A percentile compares a stretch with the other conserved stretches of the same genome.
These are phyloP conservation scores for Chaetomium strumarium DNA, from an alignment of 2,329 filamentous ascomycete genomes.

Conservation along the genomic window DNA sequence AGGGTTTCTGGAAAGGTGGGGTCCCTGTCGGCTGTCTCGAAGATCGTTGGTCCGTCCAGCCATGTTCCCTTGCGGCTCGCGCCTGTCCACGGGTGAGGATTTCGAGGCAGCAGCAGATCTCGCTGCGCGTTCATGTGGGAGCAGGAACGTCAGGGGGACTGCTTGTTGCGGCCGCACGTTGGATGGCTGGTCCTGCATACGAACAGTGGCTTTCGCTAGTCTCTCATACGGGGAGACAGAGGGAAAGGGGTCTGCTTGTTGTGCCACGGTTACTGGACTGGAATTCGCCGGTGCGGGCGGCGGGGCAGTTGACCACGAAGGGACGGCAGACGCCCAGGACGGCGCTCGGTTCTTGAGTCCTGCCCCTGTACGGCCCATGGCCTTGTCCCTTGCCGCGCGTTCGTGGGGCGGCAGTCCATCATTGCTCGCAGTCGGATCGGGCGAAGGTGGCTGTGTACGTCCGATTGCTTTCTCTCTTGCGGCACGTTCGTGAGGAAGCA, in stretches of 20 bases:
- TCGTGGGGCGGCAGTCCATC: slow-evolving; percentile 18
- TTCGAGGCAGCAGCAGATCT: neutral
- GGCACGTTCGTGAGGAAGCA: slow-evolving; percentile 19
- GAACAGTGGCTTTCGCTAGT: neutral
- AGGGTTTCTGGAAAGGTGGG: too few relatives aligned
- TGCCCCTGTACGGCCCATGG: neutral
- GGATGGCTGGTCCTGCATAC: too few relatives aligned
- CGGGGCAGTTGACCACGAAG: neutral
- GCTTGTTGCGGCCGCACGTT: neutral
- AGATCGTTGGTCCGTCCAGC: neutral
- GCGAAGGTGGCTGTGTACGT: neutral
- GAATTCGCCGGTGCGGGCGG: neutral
- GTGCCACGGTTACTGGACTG: neutral
- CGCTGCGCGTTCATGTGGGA: slow-evolving; percentile 13
- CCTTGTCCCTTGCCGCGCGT: slow-evolving; percentile 10
- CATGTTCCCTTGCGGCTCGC: neutral
- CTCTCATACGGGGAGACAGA: slow-evolving; percentile 14
- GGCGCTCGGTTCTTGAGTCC: neutral
- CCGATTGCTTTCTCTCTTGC: slow-evolving; percentile 4
- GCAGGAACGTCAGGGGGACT: slow-evolving; percentile 5
- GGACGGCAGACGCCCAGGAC: slow-evolving; percentile 3
- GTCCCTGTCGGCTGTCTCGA: neutral
- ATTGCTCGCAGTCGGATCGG: neutral
- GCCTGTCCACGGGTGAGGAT: neutral
- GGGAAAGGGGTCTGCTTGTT: slow-evolving; percentile 1